Conservation (phyloP, 2,329 filamentous ascomycete genomes). For the Gnomoniopsis smithogilvyi region DNA sequence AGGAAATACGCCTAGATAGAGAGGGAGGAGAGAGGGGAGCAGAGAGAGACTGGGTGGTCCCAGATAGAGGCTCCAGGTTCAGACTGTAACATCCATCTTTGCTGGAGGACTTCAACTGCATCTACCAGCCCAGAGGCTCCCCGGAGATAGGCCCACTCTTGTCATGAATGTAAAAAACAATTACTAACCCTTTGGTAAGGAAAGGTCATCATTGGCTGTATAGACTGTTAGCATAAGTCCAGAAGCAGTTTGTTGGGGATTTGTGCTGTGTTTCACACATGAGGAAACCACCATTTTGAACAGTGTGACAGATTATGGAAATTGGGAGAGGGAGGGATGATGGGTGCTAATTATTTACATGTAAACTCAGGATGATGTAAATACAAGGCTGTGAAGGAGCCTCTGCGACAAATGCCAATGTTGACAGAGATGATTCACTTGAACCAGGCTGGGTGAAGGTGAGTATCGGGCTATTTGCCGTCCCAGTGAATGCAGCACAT, state of each 20-base stretch:
- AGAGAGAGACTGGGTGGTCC: too few species aligned
- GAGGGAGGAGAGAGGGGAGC: background rate
- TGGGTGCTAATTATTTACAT: background rate
- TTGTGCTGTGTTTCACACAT: background rate
- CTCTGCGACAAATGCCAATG: too few species aligned
- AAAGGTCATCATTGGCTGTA: constrained; percentile 61
- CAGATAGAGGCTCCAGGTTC: too few species aligned
- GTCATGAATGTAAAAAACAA: background rate
- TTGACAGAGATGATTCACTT: constrained; percentile 1
- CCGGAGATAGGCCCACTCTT: background rate
- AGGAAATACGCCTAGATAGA: background rate
- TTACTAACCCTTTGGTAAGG: constrained; percentile 58
- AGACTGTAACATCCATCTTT: background rate
- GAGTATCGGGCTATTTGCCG: background rate
- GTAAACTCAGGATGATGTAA: background rate
- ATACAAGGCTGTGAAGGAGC: background rate
- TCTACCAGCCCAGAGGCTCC: background rate
- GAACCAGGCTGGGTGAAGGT: background rate
- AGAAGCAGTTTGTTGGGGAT: background rate
- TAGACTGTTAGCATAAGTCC: constrained; percentile 29
- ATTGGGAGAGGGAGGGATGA: background rate
- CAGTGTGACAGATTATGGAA: background rate
- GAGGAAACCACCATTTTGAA: background rate
- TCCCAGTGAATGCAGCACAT: too few species aligned
- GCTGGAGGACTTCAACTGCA: too few species aligned